These are phyloP conservation scores for Madurella fahalii DNA, from an alignment of 2,329 filamentous ascomycete species.

Conservation along the genomic window DNA sequence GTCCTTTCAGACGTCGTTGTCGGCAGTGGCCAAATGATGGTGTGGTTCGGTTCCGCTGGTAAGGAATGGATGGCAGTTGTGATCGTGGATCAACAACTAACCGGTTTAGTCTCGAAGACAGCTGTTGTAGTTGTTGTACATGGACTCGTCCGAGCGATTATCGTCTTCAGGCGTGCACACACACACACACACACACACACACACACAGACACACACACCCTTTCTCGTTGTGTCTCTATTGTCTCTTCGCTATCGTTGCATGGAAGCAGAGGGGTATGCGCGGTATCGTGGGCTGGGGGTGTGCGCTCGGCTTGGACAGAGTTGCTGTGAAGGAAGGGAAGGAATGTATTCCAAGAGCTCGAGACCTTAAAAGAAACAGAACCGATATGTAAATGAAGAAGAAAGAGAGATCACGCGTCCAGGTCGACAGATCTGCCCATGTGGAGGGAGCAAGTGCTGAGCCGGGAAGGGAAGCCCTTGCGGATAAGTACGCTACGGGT, in stretches of 20 bases:
- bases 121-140: constrained; percentile 31
- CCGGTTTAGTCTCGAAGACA: constrained; percentile 29
- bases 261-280: constrained; percentile 15
- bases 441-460: constrained; percentile 36
- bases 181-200: not conserved
- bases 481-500: constrained; percentile 43
- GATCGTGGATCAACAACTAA: constrained; percentile 30
- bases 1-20: constrained; percentile 25
- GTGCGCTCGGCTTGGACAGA: constrained; percentile 18
- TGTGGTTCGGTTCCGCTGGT: constrained; percentile 32
- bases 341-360: constrained; percentile 41
- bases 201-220: not conserved
- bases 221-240: constrained; percentile 9
- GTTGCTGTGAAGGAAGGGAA: constrained; percentile 43
- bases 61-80: constrained; percentile 46
- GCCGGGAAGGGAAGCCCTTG: constrained; percentile 36
- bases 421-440: constrained; percentile 48
- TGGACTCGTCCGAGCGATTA: constrained; percentile 28
- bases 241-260: constrained; percentile 18
- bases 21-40: constrained; percentile 38
- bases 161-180: not conserved
- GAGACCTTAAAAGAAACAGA: constrained; percentile 47
- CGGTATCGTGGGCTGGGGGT: constrained; percentile 16
- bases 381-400: constrained; percentile 43
- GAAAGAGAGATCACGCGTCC: constrained; percentile 42